These are phyloP conservation scores for Diplotaxis tenuifolia DNA, from an alignment of 345 rosid genomes.

Conservation along the genomic window DNA sequence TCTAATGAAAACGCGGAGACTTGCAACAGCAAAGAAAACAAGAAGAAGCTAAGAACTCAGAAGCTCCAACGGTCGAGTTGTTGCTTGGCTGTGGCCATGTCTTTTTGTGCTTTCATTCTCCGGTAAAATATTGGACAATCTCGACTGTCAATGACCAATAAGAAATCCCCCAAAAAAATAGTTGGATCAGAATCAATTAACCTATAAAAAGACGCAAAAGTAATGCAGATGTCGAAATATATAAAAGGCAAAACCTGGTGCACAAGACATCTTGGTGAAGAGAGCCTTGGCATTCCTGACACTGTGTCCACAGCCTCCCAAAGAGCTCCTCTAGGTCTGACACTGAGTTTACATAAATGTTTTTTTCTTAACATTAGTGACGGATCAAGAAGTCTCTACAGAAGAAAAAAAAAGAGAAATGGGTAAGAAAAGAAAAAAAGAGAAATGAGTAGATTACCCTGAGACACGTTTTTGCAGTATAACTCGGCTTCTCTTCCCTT, in stretches of 20 bases:
- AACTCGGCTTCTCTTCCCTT: conserved; percentile 95
- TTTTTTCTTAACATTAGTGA: not conserved
- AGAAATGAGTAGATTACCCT: conserved; percentile 46
- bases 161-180: not conserved
- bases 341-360: conserved; percentile 47
- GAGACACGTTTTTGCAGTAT: conserved; percentile 83
- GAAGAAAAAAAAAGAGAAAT: not conserved
- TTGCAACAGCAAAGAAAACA: conserved; percentile 8
- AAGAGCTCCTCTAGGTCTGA: conserved; percentile 79
- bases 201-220: not conserved
- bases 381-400: not conserved
- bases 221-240: not conserved
- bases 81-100: conserved; percentile 78
- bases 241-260: conserved; percentile 59
- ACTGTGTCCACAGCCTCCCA: conserved; percentile 92
- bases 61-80: conserved; percentile 88
- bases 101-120: conserved; percentile 93
- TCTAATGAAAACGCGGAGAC: not conserved
- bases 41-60: conserved; percentile 33
- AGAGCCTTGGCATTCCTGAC: conserved; percentile 98
- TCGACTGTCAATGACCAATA: conserved; percentile 50
- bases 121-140: conserved; percentile 98
- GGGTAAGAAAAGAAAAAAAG: not conserved
- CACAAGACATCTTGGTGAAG: conserved; percentile 99
- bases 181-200: conserved; percentile 16